Evolutionary conservation across 1,284 basidiomycete genomes (phyloP).

Genomic region (Crucibulum parvulum): DNA sequence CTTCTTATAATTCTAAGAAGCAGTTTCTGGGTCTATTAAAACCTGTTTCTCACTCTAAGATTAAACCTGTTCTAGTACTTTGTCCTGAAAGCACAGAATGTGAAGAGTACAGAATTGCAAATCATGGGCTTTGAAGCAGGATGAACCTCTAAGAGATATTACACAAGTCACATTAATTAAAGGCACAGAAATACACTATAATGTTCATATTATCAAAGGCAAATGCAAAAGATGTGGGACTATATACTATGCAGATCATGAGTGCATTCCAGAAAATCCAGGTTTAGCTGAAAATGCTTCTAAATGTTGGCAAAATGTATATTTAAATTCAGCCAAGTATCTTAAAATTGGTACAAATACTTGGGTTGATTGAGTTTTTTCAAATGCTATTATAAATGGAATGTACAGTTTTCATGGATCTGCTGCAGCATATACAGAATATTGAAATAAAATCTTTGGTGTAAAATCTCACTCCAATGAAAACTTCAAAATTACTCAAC

Average conservation of each 20-base stretch:
- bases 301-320: neutral
- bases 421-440: conserved; percentile 1
- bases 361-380: conserved; percentile 2
- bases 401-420: conserved; percentile 9
- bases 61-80: too few relatives aligned
- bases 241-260: too few relatives aligned
- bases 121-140: too few relatives aligned
- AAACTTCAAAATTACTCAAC: neutral
- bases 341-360: conserved; percentile 1
- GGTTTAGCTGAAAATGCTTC: too few relatives aligned
- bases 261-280: too few relatives aligned
- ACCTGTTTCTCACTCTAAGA: neutral
- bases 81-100: neutral
- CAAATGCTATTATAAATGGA: conserved; percentile 3
- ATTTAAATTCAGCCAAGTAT: conserved; percentile 1
- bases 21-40: neutral
- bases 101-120: neutral
- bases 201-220: too few relatives aligned
- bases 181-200: too few relatives aligned
- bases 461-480: neutral
- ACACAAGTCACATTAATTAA: too few relatives aligned
- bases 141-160: too few relatives aligned
- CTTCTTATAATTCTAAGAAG: neutral
- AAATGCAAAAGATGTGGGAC: too few relatives aligned
- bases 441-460: neutral